A percentile compares a stretch with the other conserved stretches of the same genome.
Evolutionary conservation across 495 filamentous ascomycete genomes (phyloP).

Genomic region (Trichoderma erinaceum): DNA sequence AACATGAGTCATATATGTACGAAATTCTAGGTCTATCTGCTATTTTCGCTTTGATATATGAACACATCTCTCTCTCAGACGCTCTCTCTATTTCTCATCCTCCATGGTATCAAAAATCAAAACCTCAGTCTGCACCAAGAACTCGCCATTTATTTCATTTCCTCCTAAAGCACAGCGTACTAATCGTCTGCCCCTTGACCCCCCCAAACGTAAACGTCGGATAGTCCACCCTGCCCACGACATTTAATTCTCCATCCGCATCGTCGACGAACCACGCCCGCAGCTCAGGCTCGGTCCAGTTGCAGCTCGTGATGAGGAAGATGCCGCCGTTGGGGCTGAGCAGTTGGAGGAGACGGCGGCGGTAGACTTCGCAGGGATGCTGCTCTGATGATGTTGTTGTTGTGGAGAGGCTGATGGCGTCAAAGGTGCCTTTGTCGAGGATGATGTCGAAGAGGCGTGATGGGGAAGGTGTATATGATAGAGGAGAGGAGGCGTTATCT

Average conservation of each 20-base stretch:
- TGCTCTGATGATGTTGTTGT: constrained; percentile 22
- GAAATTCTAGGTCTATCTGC: not conserved
- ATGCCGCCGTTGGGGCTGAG: constrained; percentile 59
- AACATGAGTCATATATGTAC: not conserved
- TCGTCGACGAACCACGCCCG: constrained; percentile 59
- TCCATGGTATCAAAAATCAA: not conserved
- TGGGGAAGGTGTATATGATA: constrained; percentile 2
- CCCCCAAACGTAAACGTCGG: constrained; percentile 82
- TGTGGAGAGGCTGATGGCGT: constrained; percentile 69
- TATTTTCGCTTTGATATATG: not conserved
- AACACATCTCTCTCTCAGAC: not conserved
- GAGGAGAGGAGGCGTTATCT: constrained; percentile 30
- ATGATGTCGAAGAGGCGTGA: constrained; percentile 70
- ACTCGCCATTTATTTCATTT: not conserved
- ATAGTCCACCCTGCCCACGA: constrained; percentile 66
- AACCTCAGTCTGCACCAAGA: not conserved
- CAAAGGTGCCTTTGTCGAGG: constrained; percentile 95
- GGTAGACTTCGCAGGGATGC: constrained; percentile 73
- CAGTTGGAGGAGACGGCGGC: constrained; percentile 53
- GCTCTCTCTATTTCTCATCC: not conserved
- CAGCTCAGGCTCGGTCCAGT: constrained; percentile 93
- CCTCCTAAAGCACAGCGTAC: constrained; percentile 69
- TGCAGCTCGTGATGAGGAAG: constrained; percentile 87
- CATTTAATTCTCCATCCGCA: constrained; percentile 24
- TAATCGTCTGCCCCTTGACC: constrained; percentile 76